Base-by-base conservation (phyloP, 768 basidiomycete species). In the Amyloporia xantha region DNA sequence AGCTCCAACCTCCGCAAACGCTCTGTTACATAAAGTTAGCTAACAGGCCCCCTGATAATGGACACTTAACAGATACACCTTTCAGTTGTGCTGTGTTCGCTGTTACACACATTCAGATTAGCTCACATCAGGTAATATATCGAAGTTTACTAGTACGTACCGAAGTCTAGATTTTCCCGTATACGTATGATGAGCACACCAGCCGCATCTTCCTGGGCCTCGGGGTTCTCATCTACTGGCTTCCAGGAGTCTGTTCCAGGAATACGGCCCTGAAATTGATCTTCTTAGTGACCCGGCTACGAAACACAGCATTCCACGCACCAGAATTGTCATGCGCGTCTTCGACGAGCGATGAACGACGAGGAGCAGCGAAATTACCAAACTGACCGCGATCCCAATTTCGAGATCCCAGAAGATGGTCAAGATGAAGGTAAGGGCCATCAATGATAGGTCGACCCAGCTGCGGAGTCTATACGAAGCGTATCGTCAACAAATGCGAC, bases 1-100 rank as follows among this genome's bases (percentile, higher is more conserved):
- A 95, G 64, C 58, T 99, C 95, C 44, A 99, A 74, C 54, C 92
- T 71, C 25, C 88, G 75, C 21, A 93, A 68, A 15, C 88, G 85
- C 64, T 86, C 92, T 86, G 58, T 13, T 25, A 2, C 17, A 5
- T 5, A 15, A 17, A 15, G 35, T 48, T 26, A 48, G 38, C 23
- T n/a, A 19, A 15, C n/a, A 39, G 38, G n/a, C 17, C 11, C 21
- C 19, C 19, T 45, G 6, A 48, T 13, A 24, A 26, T 38, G 19
- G 33, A 12, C 44, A 44, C 13, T 41, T 5, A n/a, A 4, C 19
- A 7, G 17, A n/a, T n/a, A n/a, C 56, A 81, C 86, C 93, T 72
- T 97, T 97, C 19, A 99, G 70, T 59, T 94, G 92, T 28, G 92
- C 88, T 19, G 94, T 94, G 62, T 99, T 99, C 11, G 95, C 93